Conservation (phyloP, 345 rosid species). For the Jatropha curcas region DNA sequence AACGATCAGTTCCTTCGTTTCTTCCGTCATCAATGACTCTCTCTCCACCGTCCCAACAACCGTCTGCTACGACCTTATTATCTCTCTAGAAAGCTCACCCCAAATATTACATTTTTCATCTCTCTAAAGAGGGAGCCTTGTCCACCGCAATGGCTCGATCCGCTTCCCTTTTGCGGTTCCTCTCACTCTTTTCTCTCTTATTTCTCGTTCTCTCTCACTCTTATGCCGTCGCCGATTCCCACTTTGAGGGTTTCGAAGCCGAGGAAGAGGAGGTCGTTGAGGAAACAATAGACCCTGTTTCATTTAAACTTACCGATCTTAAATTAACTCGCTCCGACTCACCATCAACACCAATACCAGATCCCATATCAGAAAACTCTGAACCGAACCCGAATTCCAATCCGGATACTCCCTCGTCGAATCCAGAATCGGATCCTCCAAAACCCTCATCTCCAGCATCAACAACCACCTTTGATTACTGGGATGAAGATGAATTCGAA, state of each 20-base stretch:
- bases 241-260: conserved; percentile 97
- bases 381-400: background rate
- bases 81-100: background rate
- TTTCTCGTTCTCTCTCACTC: conserved; percentile 26
- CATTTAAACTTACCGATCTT: conserved; percentile 44
- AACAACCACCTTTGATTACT: conserved; percentile 55
- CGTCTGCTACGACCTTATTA: too few relatives aligned
- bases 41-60: background rate
- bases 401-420: background rate
- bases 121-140: background rate
- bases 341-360: conserved; percentile 25
- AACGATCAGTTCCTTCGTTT: background rate
- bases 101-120: too few relatives aligned
- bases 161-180: conserved; percentile 17
- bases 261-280: conserved; percentile 58
- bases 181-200: conserved; percentile 38
- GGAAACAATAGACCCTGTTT: conserved; percentile 40
- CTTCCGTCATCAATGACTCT: background rate
- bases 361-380: conserved; percentile 28
- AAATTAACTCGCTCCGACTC: conserved; percentile 58
- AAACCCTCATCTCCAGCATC: conserved; percentile 43
- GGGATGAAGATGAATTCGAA: conserved; percentile 98
- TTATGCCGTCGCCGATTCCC: conserved; percentile 49
- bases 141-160: conserved; percentile 17
- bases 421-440: conserved; percentile 17